Evolutionary conservation across 345 rosid species (phyloP).

Genomic region (Camelina neglecta): DNA sequence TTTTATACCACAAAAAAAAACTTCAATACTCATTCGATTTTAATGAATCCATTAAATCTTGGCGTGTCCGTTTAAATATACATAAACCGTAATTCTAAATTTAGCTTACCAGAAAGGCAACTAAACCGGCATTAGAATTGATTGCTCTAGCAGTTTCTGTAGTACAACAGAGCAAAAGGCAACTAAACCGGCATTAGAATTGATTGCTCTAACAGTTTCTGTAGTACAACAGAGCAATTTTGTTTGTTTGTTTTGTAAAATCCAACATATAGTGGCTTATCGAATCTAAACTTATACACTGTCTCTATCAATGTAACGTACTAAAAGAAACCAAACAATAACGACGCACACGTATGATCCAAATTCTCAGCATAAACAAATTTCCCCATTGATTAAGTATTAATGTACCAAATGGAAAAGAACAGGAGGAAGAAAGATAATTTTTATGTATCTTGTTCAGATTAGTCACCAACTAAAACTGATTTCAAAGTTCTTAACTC

Average conservation of each 20-base stretch:
- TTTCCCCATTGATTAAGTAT: background rate
- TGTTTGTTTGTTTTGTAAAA: background rate
- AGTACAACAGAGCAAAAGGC: background rate
- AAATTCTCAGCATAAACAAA: background rate
- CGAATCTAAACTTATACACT: background rate
- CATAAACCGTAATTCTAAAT: background rate
- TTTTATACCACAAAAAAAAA: background rate
- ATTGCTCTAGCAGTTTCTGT: background rate
- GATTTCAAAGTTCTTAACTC: conserved; percentile 9
- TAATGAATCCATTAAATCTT: background rate
- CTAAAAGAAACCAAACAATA: background rate
- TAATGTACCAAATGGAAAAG: background rate
- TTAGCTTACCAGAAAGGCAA: background rate
- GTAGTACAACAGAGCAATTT: too few species aligned
- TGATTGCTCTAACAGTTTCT: background rate
- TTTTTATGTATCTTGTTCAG: background rate
- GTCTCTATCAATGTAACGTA: background rate
- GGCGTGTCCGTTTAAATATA: background rate
- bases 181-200: background rate
- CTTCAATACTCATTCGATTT: background rate
- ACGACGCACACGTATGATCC: background rate
- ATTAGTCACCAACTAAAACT: background rate
- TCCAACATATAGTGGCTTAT: background rate
- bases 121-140: background rate
- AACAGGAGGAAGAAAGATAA: background rate